Base-by-base conservation (phyloP, 2,329 filamentous ascomycete genomes). In the Pseudogymnoascus sp. region DNA sequence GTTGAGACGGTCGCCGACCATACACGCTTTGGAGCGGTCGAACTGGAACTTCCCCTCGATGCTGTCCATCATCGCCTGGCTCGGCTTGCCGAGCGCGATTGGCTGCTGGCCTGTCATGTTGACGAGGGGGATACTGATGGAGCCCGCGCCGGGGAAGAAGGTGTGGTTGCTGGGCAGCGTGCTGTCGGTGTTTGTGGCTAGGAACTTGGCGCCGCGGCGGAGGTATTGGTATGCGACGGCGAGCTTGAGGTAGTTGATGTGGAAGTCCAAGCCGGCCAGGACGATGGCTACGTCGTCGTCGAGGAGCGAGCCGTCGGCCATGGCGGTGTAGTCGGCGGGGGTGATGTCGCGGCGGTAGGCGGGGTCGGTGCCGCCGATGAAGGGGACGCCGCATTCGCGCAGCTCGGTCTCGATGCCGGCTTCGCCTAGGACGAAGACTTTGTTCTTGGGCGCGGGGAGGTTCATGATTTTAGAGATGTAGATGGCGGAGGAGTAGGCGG, bases 31-130 rank as follows among this genome's bases (percentile, higher is more conserved):
- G 64, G 81, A 84, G 38, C 92, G 84, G 74, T 97, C 87, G 61
- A 99, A 88, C 68, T 89, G 82, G 75, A 97, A 97, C 76, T 96
- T 96, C 63, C 93, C 93, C 79, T 97, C 93, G 63, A 99, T 89
- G 2, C 94, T 92, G 74, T 97, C 93, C 93, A 99, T 96, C 94
- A 99, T 99, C 3, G 93, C 93, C 78, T 96, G 92, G 73, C 91
- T 96, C 2, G 94, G 94, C 78, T 99, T 99, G 0, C 94, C 94
- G 41, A 97, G 78, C 2, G 90, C 86, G 33, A 91, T 76, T 0
- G 94, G 93, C 69, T 89, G 81, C 72, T 84, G 77, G 2, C 81
- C 81, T 15, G 83, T 80, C 80, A 91, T 91, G 73, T 89, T 88
- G 61, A 88, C 80, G 64, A 99, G 77, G 1, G 92, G 91, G 27